These are phyloP conservation scores for Neurospora sp. DNA, from an alignment of 495 filamentous ascomycete genomes.

Conservation along the genomic window DNA sequence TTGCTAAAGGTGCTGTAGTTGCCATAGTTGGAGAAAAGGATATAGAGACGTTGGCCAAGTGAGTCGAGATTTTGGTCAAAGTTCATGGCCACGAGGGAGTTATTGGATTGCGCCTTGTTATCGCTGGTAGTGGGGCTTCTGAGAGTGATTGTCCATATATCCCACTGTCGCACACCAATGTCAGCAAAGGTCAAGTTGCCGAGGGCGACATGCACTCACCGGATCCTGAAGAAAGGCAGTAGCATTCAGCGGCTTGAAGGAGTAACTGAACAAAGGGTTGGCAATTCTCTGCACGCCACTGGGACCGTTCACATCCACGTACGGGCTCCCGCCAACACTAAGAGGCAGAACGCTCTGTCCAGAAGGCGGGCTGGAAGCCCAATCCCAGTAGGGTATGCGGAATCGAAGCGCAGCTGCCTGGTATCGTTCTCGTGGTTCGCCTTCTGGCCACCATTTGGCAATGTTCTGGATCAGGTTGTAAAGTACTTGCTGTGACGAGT, in stretches of 20 bases:
- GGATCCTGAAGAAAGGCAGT: slow-evolving; percentile 31
- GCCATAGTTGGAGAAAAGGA: slow-evolving; percentile 46
- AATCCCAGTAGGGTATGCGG: slow-evolving; percentile 61
- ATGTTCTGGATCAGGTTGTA: slow-evolving; percentile 40
- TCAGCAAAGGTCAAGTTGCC: background rate
- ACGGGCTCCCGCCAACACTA: slow-evolving; percentile 33
- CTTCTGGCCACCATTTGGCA: slow-evolving; percentile 41
- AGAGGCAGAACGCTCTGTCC: slow-evolving; percentile 38
- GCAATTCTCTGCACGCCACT: slow-evolving; percentile 42
- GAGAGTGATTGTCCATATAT: slow-evolving; percentile 37
- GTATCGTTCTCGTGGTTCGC: slow-evolving; percentile 33
- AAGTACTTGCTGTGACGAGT: slow-evolving; percentile 42
- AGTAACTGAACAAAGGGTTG: slow-evolving; percentile 55
- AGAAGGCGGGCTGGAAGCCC: slow-evolving; percentile 43
- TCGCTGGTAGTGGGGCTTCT: slow-evolving; percentile 35
- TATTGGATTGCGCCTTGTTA: slow-evolving; percentile 39
- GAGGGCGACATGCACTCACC: slow-evolving; percentile 23
- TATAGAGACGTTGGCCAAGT: slow-evolving; percentile 45
- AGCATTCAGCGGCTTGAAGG: slow-evolving; percentile 44
- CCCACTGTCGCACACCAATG: slow-evolving; percentile 10
- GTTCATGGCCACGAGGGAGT: slow-evolving; percentile 35
- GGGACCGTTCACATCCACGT: slow-evolving; percentile 41
- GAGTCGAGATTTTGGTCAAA: slow-evolving; percentile 38
- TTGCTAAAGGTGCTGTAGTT: slow-evolving; percentile 51
- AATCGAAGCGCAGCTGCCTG: slow-evolving; percentile 42